Base-by-base conservation (phyloP, 1,284 basidiomycete genomes). In the Cutaneotrichosporon spelunceum region DNA sequence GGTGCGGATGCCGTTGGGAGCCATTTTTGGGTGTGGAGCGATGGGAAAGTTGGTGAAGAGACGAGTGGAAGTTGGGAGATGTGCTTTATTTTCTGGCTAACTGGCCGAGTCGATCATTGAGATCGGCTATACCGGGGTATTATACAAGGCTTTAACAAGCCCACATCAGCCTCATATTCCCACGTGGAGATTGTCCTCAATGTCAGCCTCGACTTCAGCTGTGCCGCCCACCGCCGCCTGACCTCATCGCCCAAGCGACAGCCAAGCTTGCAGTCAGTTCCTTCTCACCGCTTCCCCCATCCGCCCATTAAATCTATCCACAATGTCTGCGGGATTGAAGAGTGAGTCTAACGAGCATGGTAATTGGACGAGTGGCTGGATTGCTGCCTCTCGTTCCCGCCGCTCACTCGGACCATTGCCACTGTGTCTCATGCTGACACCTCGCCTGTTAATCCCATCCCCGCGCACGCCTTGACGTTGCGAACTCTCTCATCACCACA, bases 301-400 rank as follows among this genome's bases (percentile, higher is more conserved):
- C 23, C 24, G 23, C 33, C 47, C 30, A 39, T 33, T 33, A 27
- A 26, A 21, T 29, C 9, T 26, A 27, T 36, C 47, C 44, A 68
- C 16, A 33, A 76, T 75, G 74, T 66, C 69, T 34, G 74, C 72
- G 30, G 74, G 74, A 53, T 63, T 76, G 36, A 76, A 76, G 60
- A 76, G 74, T 74, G 47, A 62, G 72, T 68, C 6, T n/a, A n/a
- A n/a, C 8, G 3, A 7, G 13, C 30, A 33, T 9, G 53, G 27
- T 29, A 10, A n/a, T n/a, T n/a, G n/a, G n/a, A 33, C 8, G 19
- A 11, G 3, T 2, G 14, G 26, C 30, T 16, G 48, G 48, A n/a
- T 42, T 27, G 30, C 30, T 30, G 13, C 49, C 16, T 19, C n/a
- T 14, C 14, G 8, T 9, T 24, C 3, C 3, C 30, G 4, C 11